Evolutionary conservation across 1,284 basidiomycete species (phyloP).

Genomic region (Austroboletus olivaceoglutinosus): DNA sequence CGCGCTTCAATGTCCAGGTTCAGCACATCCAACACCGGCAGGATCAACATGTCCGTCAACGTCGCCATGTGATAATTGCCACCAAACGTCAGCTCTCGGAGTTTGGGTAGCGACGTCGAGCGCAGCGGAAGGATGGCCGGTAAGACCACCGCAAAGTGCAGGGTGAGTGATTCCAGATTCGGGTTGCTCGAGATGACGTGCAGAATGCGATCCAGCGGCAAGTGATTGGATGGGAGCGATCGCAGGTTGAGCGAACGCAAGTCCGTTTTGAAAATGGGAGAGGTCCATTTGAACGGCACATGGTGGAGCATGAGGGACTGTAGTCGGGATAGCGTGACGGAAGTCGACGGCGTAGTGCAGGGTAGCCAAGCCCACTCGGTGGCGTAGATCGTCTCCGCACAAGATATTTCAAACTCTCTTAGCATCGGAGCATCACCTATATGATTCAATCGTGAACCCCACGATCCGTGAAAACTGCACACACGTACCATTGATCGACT

Average conservation of each 20-base stretch:
- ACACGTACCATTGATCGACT: slow-evolving; percentile 59
- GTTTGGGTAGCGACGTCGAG: slow-evolving; percentile 47
- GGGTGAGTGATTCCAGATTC: slow-evolving; percentile 49
- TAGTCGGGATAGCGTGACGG: slow-evolving; percentile 45
- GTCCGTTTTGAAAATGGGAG: slow-evolving; percentile 58
- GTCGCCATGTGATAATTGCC: slow-evolving; percentile 63
- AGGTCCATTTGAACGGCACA: slow-evolving; percentile 72
- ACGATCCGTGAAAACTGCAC: not conserved
- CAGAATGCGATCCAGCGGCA: slow-evolving; percentile 64
- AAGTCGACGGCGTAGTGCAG: slow-evolving; percentile 40
- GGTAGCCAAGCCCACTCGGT: slow-evolving; percentile 72
- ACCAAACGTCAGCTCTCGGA: slow-evolving; percentile 56
- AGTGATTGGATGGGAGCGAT: slow-evolving; percentile 57
- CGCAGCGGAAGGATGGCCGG: slow-evolving; percentile 60
- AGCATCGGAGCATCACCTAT: slow-evolving; percentile 68
- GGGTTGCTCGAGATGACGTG: slow-evolving; percentile 58
- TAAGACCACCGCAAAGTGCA: slow-evolving; percentile 59
- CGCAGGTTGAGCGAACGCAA: slow-evolving; percentile 59
- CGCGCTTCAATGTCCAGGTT: slow-evolving; percentile 65
- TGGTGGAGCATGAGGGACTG: slow-evolving; percentile 60
- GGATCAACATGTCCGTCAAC: slow-evolving; percentile 58
- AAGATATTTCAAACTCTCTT: slow-evolving; percentile 72
- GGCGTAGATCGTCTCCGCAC: slow-evolving; percentile 59
- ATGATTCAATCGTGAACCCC: slow-evolving; percentile 6
- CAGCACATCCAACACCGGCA: slow-evolving; percentile 55